Conservation (phyloP, 2,329 filamentous ascomycete genomes). For the Pseudocercospora pini-densiflorae region DNA sequence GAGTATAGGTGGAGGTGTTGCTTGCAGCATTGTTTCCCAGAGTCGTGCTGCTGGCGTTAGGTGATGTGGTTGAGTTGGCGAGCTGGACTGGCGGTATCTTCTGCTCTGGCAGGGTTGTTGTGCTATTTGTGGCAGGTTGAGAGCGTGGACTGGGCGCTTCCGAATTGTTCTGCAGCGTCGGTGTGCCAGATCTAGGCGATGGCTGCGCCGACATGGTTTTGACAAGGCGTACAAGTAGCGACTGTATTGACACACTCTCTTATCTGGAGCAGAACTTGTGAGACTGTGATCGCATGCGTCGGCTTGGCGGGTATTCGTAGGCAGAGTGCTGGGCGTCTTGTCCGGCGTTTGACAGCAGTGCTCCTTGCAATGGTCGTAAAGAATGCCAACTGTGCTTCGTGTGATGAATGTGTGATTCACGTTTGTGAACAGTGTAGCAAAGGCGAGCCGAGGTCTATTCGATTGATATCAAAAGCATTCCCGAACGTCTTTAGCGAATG, state of each 20-base stretch:
- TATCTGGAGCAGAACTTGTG: not conserved
- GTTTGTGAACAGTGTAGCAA: not conserved
- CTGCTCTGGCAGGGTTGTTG: conserved; percentile 32
- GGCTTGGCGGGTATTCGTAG: not conserved
- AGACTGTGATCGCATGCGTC: not conserved
- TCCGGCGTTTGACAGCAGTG: not conserved
- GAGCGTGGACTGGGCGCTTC: conserved; percentile 25
- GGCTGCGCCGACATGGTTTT: conserved; percentile 24
- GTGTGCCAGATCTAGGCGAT: conserved; percentile 29
- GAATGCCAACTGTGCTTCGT: not conserved
- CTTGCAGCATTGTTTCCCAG: not conserved
- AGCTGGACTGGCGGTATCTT: conserved; percentile 29
- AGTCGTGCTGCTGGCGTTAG: conserved; percentile 1
- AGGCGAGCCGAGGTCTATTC: not conserved
- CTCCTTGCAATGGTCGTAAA: not conserved
- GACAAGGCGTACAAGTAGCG: not conserved
- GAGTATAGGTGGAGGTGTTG: conserved; percentile 31
- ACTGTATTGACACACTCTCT: not conserved
- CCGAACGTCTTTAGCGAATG: not conserved
- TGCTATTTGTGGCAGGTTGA: conserved; percentile 15
- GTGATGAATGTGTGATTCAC: conserved; percentile 2
- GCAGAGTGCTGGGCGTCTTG: not conserved
- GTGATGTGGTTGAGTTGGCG: conserved; percentile 15
- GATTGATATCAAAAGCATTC: not conserved
- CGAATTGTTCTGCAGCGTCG: conserved; percentile 13